phyloP scores from a whole-genome alignment of 345 rosid species.

The Reutealis trisperma region DNA sequence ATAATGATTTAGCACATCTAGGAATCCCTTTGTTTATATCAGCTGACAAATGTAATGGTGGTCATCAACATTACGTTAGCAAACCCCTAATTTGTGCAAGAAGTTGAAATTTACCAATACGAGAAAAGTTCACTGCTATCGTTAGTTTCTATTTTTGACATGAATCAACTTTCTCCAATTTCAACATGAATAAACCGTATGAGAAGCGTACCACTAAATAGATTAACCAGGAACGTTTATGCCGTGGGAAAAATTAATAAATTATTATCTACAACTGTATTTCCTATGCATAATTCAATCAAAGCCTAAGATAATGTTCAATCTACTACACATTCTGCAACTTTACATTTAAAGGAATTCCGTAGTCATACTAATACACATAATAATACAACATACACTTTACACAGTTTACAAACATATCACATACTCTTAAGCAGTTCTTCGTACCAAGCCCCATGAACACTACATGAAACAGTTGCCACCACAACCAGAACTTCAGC shows the following conservation, averaged over 20 bases:
- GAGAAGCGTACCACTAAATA: no score
- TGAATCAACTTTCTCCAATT: no score
- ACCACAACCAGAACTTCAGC: slow-evolving; percentile 15
- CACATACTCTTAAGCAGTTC: slow-evolving; percentile 9
- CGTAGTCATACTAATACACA: neutral
- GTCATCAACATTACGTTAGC: no score
- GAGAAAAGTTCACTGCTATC: no score
- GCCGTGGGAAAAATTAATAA: neutral
- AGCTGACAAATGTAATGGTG: no score
- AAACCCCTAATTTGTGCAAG: no score
- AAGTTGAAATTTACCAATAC: no score
- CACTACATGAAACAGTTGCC: slow-evolving; percentile 8
- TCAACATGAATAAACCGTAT: no score
- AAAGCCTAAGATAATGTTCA: neutral
- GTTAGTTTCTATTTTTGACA: no score
- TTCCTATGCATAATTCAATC: neutral
- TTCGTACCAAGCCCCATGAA: slow-evolving; percentile 15
- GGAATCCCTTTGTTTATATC: no score
- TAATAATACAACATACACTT: neutral
- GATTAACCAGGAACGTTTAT: no score
- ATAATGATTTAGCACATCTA: no score
- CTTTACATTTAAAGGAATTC: neutral
- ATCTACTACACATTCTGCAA: neutral
- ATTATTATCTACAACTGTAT: neutral
- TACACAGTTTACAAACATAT: neutral